Conservation (phyloP, 1,284 basidiomycete genomes). For the Inonotus hispidus region DNA sequence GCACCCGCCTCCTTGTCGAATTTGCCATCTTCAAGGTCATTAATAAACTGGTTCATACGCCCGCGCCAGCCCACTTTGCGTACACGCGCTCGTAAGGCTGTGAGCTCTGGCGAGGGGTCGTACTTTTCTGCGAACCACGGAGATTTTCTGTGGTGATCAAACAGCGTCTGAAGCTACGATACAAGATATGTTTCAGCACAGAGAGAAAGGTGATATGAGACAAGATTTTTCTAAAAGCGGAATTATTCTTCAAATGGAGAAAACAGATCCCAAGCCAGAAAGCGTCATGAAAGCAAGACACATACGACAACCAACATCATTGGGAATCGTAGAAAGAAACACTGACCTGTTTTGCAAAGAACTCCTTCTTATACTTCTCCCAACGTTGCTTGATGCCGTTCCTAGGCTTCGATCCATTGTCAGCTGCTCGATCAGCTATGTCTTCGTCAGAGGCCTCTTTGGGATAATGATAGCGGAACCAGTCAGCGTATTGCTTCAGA, state of each 20-base stretch:
- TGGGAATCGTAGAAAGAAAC: conserved; percentile 5
- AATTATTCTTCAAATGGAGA: no score
- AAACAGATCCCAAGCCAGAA: no score
- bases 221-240: not conserved
- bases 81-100: conserved; percentile 65
- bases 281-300: conserved; percentile 14
- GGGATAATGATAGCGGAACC: conserved; percentile 80
- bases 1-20: conserved; percentile 48
- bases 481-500: conserved; percentile 84
- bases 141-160: conserved; percentile 85
- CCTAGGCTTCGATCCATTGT: conserved; percentile 72
- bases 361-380: conserved; percentile 91
- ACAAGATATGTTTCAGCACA: conserved; percentile 35
- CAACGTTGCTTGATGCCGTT: conserved; percentile 76
- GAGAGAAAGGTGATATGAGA: conserved; percentile 28
- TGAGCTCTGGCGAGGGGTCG: conserved; percentile 65
- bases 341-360: conserved; percentile 77
- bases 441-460: conserved; percentile 76
- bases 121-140: conserved; percentile 96
- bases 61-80: conserved; percentile 80
- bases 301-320: conserved; percentile 9
- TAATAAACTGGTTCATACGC: conserved; percentile 63
- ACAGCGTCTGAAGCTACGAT: conserved; percentile 86
- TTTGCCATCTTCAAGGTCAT: conserved; percentile 77
- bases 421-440: conserved; percentile 71